Evolutionary conservation across 2,329 filamentous ascomycete genomes (phyloP).

Genomic region (Corniculantispora saksenae): DNA sequence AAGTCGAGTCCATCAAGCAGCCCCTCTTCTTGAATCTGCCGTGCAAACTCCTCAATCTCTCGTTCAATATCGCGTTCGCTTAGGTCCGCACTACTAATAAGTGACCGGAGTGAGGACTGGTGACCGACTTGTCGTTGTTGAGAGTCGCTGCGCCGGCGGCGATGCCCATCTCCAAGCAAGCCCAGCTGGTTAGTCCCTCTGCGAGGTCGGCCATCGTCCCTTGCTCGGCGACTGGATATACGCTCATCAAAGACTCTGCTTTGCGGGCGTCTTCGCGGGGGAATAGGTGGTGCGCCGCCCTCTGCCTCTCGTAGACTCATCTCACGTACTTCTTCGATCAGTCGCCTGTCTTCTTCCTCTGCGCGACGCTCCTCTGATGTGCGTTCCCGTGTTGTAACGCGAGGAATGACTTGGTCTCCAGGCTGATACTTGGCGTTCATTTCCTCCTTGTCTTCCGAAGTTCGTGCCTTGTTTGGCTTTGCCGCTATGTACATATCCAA

Average conservation of each 20-base stretch:
- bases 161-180: slow-evolving; percentile 34
- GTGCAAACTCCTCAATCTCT: slow-evolving; percentile 86
- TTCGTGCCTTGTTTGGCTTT: slow-evolving; percentile 74
- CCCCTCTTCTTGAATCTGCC: slow-evolving; percentile 86
- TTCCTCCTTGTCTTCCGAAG: slow-evolving; percentile 72
- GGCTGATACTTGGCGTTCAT: slow-evolving; percentile 75
- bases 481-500: slow-evolving; percentile 84
- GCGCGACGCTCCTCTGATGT: slow-evolving; percentile 54
- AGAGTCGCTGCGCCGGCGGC: slow-evolving; percentile 46
- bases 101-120: slow-evolving; percentile 81
- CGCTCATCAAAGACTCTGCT: slow-evolving; percentile 30
- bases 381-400: slow-evolving; percentile 51
- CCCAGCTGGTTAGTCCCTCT: slow-evolving; percentile 39
- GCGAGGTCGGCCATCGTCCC: slow-evolving; percentile 37
- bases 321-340: slow-evolving; percentile 71
- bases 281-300: slow-evolving; percentile 41
- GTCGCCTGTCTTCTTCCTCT: slow-evolving; percentile 66
- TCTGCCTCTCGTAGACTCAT: slow-evolving; percentile 71
- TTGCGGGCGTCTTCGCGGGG: neutral
- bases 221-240: slow-evolving; percentile 32
- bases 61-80: slow-evolving; percentile 79
- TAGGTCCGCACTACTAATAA: slow-evolving; percentile 78
- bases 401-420: slow-evolving; percentile 78
- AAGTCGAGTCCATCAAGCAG: slow-evolving; percentile 85
- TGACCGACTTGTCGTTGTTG: slow-evolving; percentile 72